phyloP scores from a whole-genome alignment of 2,329 filamentous ascomycete genomes.

The Colletotrichum higginsianum region DNA sequence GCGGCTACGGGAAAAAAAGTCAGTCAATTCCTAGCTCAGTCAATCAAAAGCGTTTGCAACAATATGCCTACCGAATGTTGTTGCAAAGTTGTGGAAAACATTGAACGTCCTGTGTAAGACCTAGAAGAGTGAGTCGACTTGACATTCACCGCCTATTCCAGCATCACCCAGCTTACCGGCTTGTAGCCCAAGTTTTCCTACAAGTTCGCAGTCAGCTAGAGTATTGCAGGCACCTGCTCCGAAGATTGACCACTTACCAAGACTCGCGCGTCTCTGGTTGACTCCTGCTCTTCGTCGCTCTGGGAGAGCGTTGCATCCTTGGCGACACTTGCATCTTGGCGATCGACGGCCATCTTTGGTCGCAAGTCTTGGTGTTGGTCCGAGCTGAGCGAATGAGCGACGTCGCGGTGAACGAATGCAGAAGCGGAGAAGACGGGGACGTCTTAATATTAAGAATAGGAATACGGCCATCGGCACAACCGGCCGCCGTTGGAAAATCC shows the following conservation, averaged over 20 bases:
- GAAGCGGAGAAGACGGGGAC: neutral
- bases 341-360: slow-evolving; percentile 6
- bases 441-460: neutral
- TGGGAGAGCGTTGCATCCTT: neutral
- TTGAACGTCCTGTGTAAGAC: slow-evolving; percentile 71
- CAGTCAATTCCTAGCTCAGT: slow-evolving; percentile 40
- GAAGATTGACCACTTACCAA: neutral
- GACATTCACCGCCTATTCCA: neutral
- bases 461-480: neutral
- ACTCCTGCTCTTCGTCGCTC: neutral
- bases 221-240: neutral
- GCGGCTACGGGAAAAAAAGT: slow-evolving; percentile 59
- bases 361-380: neutral
- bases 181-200: slow-evolving; percentile 39
- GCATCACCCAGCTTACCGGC: slow-evolving; percentile 14
- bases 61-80: slow-evolving; percentile 65
- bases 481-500: slow-evolving; percentile 9
- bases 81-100: slow-evolving; percentile 71
- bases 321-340: slow-evolving; percentile 2
- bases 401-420: neutral
- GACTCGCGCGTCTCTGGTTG: slow-evolving; percentile 3
- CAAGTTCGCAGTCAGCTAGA: neutral
- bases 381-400: slow-evolving; percentile 21
- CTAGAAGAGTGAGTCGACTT: slow-evolving; percentile 49
- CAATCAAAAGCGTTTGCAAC: neutral